Base-by-base conservation (phyloP, 768 basidiomycete genomes). In the Rhizopogon vulgaris region DNA sequence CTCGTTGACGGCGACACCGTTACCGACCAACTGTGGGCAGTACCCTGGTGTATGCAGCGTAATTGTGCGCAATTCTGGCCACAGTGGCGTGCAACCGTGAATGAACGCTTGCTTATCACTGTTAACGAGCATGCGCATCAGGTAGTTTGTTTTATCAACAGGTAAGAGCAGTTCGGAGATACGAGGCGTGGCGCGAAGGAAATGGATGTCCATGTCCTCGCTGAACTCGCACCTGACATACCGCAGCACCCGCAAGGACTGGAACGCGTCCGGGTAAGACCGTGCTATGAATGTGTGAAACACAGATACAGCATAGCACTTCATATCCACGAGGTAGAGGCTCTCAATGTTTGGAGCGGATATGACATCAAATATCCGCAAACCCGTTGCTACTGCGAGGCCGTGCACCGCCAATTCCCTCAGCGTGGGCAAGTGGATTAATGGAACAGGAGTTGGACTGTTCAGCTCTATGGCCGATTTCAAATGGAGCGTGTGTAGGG, bases 101-200 rank as follows among this genome's bases (percentile, higher is more conserved):
- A 67, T 63, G 9, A 53, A 53, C 14, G 67, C 67, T 25, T 67
- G 66, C 41, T 69, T 67, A 48, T 69, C 68, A 36, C 68, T 67
- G 8, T 68, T 68, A 46, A 68, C 58, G 22, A 68, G 68, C 49
- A 68, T 49, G 42, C 67, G 62, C 0, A 68, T 27, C 38, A 67
- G 58, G 15, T 59, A 66, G 54, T 68, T 60, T 38, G 67, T 45
- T 45, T 58, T 61, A 47, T 66, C 63, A 28, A 67, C 63, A 42
- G 63, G 65, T 11, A 68, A 47, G 30, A 68, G 62, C 34, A 72
- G 60, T 15, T 70, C 61, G 1, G 59, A 59, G 28, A 73, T 51
- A 27, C 56, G 41, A 10, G 72, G 70, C 5, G 71, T 62, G 5
- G 65, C 65, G 30, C 55, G 59, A 32, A 72, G 63, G 27, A 68